Evolutionary conservation across 768 basidiomycete genomes (phyloP).

Genomic region (Trametes maxima): DNA sequence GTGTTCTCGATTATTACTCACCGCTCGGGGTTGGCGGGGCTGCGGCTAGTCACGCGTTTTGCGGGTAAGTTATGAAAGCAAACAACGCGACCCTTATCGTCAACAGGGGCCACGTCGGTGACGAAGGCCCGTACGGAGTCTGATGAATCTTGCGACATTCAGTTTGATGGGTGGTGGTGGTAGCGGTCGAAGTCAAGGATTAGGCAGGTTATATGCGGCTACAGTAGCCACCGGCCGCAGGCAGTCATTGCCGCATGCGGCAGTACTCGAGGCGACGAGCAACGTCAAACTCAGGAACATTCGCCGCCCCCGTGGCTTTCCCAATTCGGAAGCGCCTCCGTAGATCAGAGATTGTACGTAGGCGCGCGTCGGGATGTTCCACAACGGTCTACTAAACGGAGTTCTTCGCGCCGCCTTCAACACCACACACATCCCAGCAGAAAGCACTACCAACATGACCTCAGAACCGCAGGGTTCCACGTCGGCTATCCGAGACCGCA

Average conservation of each 20-base stretch:
- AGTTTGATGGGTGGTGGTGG: neutral
- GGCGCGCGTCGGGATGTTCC: neutral
- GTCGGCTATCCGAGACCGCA: conserved; percentile 22
- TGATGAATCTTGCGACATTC: neutral
- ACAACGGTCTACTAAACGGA: no score
- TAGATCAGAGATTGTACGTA: neutral
- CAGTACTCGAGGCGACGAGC: no score
- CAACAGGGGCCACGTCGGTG: conserved; percentile 3
- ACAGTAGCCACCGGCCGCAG: neutral
- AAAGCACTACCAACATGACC: neutral
- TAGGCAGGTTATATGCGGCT: neutral
- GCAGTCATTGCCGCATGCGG: neutral
- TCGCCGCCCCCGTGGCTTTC: neutral
- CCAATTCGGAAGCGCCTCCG: neutral
- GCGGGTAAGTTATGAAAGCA: conserved; percentile 32
- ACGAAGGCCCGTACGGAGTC: conserved; percentile 4
- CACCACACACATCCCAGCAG: neutral
- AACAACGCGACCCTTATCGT: conserved; percentile 9
- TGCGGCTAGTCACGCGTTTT: conserved; percentile 33
- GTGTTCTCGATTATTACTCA: conserved; percentile 22
- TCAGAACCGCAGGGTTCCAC: neutral
- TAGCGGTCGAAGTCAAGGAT: neutral
- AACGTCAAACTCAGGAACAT: neutral
- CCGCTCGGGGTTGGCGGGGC: conserved; percentile 38
- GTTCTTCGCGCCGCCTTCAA: neutral